Evolutionary conservation across 2,329 filamentous ascomycete genomes (phyloP).

Genomic region (Fusarium papillatum): DNA sequence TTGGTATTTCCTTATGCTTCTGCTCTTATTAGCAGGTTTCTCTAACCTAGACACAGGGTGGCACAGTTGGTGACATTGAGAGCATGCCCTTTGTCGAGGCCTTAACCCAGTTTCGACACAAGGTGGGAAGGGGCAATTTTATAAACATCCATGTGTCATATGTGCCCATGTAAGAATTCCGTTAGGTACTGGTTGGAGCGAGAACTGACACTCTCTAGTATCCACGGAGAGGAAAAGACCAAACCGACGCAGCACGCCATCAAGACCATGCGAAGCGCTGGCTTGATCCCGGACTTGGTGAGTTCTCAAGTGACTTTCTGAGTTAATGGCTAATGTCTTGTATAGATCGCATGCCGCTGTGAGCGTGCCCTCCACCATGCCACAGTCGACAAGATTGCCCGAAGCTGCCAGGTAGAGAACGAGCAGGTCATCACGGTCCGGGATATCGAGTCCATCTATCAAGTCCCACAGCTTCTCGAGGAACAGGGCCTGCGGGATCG

Average conservation of each 20-base stretch:
- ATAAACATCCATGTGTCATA: slow-evolving; percentile 90
- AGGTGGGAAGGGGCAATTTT: slow-evolving; percentile 83
- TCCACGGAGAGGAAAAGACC: slow-evolving; percentile 84
- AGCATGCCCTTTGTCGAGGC: slow-evolving; percentile 90
- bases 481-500: slow-evolving; percentile 80
- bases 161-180: slow-evolving; percentile 72
- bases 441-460: slow-evolving; percentile 91
- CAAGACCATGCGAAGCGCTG: slow-evolving; percentile 84
- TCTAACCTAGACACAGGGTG: slow-evolving; percentile 50
- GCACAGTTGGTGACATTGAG: slow-evolving; percentile 85
- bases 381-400: slow-evolving; percentile 89
- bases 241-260: slow-evolving; percentile 96
- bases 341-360: slow-evolving; percentile 91
- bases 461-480: slow-evolving; percentile 89
- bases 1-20: slow-evolving; percentile 44
- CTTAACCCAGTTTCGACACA: slow-evolving; percentile 73
- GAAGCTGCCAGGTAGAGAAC: slow-evolving; percentile 88
- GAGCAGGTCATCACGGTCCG: slow-evolving; percentile 91
- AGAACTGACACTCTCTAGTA: not conserved
- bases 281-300: slow-evolving; percentile 78
- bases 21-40: not conserved
- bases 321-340: slow-evolving; percentile 5
- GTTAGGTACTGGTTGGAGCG: not conserved
- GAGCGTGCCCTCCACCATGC: slow-evolving; percentile 78
- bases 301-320: slow-evolving; percentile 23